phyloP scores from a whole-genome alignment of 2,329 filamentous ascomycete species.

The Colletotrichum spaethianum region DNA sequence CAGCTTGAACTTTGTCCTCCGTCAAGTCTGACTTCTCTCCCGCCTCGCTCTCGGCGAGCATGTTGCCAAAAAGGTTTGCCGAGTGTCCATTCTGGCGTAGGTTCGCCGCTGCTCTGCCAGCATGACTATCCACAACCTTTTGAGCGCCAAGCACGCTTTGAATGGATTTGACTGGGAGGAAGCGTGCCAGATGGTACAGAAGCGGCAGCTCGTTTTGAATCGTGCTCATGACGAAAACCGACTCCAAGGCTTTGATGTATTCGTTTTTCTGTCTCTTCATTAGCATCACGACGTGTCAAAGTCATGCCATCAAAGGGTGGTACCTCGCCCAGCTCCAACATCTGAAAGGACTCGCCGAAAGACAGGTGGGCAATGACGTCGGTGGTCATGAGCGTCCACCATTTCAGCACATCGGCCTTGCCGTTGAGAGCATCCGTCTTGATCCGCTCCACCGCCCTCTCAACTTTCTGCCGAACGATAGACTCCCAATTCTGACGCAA shows the following conservation, averaged over 20 bases:
- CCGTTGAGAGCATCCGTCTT: slow-evolving; percentile 56
- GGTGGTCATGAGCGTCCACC: slow-evolving; percentile 68
- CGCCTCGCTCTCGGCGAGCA: slow-evolving; percentile 24
- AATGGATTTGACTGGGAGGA: slow-evolving; percentile 6
- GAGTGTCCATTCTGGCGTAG: slow-evolving; percentile 23
- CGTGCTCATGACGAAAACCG: slow-evolving; percentile 1
- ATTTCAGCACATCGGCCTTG: slow-evolving; percentile 64
- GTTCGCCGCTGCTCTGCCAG: slow-evolving; percentile 2
- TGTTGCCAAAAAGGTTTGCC: slow-evolving; percentile 23
- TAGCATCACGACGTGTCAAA: background rate
- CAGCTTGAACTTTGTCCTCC: slow-evolving; percentile 52
- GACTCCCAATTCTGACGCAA: slow-evolving; percentile 49
- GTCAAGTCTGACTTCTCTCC: slow-evolving; percentile 25
- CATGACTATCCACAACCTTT: background rate
- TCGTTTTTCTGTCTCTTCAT: slow-evolving; percentile 7
- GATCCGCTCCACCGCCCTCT: slow-evolving; percentile 60
- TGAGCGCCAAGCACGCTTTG: slow-evolving; percentile 3
- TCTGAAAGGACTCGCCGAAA: slow-evolving; percentile 69
- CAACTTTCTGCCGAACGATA: slow-evolving; percentile 53
- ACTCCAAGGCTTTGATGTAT: slow-evolving; percentile 22
- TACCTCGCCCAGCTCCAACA: slow-evolving; percentile 66
- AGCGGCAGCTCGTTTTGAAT: slow-evolving; percentile 7
- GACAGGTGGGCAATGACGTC: slow-evolving; percentile 68
- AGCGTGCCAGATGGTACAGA: background rate
- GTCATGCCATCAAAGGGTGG: background rate